phyloP scores from a whole-genome alignment of 2,329 filamentous ascomycete species.

The Diaporthe nobilis region DNA sequence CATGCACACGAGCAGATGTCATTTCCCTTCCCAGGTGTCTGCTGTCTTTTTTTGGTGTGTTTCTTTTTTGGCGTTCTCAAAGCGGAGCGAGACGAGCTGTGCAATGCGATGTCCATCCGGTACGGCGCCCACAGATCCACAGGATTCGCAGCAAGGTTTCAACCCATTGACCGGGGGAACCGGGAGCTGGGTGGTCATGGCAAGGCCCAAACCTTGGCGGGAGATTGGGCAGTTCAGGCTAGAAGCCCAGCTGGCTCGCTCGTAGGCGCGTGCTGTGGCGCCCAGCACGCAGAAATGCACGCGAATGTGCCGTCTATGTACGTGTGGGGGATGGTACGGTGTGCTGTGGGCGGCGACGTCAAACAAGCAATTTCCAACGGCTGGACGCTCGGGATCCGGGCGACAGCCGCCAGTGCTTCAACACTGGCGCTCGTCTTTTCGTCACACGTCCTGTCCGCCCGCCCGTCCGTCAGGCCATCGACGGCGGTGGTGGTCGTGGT shows the following conservation, averaged over 20 bases:
- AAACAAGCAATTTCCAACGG: constrained; percentile 28
- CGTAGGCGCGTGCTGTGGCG: constrained; percentile 23
- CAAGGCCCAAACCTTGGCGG: constrained; percentile 30
- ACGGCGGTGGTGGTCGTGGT: neutral
- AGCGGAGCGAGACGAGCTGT: constrained; percentile 28
- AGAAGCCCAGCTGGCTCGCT: constrained; percentile 29
- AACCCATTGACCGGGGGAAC: constrained; percentile 31
- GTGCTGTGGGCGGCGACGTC: neutral
- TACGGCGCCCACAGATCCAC: constrained; percentile 25
- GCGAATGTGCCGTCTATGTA: neutral
- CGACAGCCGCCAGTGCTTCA: constrained; percentile 23
- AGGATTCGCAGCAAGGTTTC: constrained; percentile 31
- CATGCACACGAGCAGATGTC: constrained; percentile 39
- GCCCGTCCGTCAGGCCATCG: constrained; percentile 15
- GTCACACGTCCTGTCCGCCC: neutral
- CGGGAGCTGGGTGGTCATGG: constrained; percentile 24
- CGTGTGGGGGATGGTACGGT: neutral
- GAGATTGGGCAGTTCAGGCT: constrained; percentile 25
- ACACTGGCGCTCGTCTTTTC: neutral
- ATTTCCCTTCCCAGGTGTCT: constrained; percentile 30
- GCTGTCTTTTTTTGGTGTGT: constrained; percentile 31
- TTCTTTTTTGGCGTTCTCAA: constrained; percentile 13
- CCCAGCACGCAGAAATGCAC: neutral
- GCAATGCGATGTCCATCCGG: constrained; percentile 13
- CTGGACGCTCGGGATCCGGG: constrained; percentile 10